phyloP scores from a whole-genome alignment of 1,139 yeast species.

The Diutina mesorugosa region DNA sequence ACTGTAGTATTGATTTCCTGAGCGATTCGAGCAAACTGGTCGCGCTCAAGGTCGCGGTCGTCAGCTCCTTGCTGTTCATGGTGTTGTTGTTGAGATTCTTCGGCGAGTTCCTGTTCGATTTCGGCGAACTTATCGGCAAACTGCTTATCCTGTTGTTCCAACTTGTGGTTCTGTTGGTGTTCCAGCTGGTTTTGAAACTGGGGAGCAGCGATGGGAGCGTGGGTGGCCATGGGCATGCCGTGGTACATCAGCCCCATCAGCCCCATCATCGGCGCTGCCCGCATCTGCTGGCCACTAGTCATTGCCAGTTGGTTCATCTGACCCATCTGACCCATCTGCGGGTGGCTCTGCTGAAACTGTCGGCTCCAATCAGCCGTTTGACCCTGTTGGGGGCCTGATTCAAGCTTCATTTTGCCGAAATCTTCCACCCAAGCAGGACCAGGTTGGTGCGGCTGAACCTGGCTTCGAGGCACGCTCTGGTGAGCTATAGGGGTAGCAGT shows the following conservation, averaged over 20 bases:
- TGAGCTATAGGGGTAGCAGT: background rate
- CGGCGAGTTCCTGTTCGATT: background rate
- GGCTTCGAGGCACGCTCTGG: background rate
- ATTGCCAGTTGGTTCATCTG: background rate
- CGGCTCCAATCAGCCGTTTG: background rate
- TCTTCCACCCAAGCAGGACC: conserved; percentile 1
- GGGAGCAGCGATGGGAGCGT: background rate
- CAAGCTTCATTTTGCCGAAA: background rate
- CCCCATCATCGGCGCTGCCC: background rate
- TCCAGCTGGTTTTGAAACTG: background rate
- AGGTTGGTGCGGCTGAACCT: background rate
- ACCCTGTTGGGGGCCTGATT: background rate
- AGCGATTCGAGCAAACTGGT: background rate
- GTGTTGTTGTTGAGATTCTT: background rate
- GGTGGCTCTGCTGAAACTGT: background rate
- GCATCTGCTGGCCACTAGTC: background rate
- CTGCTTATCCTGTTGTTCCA: background rate
- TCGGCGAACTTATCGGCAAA: background rate
- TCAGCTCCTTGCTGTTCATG: background rate
- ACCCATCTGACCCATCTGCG: background rate
- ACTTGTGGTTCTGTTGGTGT: background rate
- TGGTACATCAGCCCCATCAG: background rate
- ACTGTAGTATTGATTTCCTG: background rate
- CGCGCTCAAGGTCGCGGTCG: background rate
- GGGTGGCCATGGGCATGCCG: background rate